Evolutionary conservation across 1,139 yeast genomes (phyloP), one percentile per base, ranked within the genome.

Genomic region (Torulaspora pretoriensis): DNA sequence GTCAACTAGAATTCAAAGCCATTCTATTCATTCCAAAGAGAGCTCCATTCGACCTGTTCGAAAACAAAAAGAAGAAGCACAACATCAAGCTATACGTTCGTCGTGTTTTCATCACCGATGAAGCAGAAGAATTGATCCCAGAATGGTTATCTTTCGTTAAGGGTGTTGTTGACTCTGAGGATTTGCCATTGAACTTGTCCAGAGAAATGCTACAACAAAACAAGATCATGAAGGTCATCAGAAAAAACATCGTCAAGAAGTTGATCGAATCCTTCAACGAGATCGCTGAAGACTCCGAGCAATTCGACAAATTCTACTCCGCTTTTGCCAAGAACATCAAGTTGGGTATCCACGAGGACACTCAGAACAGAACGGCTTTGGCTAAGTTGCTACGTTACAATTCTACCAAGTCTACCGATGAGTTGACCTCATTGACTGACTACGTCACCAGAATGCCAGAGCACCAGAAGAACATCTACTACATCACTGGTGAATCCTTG

Each of bases 141-240:
- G 98, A 92, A 74, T 94, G 98, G 98, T 84, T 92, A 70, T 76
- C 90, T 52, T 94, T 94, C 73, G 87, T 94, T 67, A 90, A 79
- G 78, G 99, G 99, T 82, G 98, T 94, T 71, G 99, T 94, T 55
- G 99, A 94, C 77, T 89, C 97, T 63, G 98, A 94, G 78, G 99
- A 94, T 75, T 80, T 94, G 73, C 99, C 99, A 73, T 86, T 94
- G 74, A 94, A 94, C 94, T 81, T 94, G 77, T 94, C 98, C 64
- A 92, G 99, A 87, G 99, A 94, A 78, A 86, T 94, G 88, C 82
- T 94, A 70, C 99, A 94, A 78, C 99, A 94, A 78, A 92, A 94
- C 88, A 94, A 92, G 88, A 94, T 94, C 74, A 82, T 94, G 76
- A 94, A 94, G 85, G 98, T 94, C 59, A 94, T 94, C 71, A 88